Base-by-base conservation (phyloP, 73 alveolate genomes). In the Urostyla sp. region DNA sequence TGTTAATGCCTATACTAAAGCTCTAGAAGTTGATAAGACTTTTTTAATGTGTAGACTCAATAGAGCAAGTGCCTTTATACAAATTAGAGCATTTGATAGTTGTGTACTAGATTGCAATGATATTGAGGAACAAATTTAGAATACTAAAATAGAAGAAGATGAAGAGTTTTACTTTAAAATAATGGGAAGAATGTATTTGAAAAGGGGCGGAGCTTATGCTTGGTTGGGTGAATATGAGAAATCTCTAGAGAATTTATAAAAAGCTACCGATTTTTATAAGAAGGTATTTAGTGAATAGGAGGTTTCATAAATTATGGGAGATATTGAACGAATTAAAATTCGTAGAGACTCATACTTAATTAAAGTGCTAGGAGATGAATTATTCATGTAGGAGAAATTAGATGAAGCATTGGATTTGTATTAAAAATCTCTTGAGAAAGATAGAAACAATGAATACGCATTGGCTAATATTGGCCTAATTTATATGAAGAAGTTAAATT, bases 371-470 rank as follows among this genome's bases (percentile, higher is more conserved):
- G 99, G 97, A 0, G 99, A 95, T 84, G 48, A 57, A 13, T 49
- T 66, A 28, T 90, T 87, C 45, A 89, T 78, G 15, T 67, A 84
- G 49, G 87, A 85, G 20, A 87, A 90, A 53, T 66, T 84, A 13
- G 95, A 90, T 26, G 91, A 86, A 54, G 96, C 99, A 0, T 87
- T 84, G 32, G 84, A 82, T 40, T 44, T 72, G 37, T 95, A 95
- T 81, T 55, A 83, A 28, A 72, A 95, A 79, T 87, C 94, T 8
- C 58, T 92, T 24, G 80, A 77, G 32, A 60, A 80, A 11, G 99
- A 95, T 43, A 87, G 91, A 26, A 81, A 82, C 24, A 95, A 95
- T 85, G 99, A 92, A 84, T 88, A 92, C 51, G 96, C 94, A 40
- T 75, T 72, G 45, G 89, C 98, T 0, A 95, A 95, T 80, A 85